A percentile compares a stretch with the other conserved stretches of the same genome.
These are phyloP conservation scores for Pulicaria dysenterica DNA, from an alignment of 129 eudicot genomes.

Conservation along the genomic window DNA sequence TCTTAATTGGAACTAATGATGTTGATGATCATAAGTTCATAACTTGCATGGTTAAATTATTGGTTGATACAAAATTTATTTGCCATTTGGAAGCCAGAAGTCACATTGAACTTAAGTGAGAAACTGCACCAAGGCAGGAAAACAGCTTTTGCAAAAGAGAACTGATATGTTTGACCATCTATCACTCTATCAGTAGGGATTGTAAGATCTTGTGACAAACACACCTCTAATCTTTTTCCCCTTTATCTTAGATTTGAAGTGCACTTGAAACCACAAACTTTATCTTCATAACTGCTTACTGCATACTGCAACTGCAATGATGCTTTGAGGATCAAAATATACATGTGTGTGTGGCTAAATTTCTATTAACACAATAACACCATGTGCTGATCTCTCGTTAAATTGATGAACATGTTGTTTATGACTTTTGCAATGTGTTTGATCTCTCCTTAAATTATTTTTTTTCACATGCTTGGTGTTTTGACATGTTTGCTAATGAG, in stretches of 20 bases:
- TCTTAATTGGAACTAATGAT: background rate
- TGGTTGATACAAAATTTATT: background rate
- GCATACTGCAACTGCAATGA: background rate
- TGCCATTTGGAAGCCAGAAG: background rate
- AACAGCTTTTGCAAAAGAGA: background rate
- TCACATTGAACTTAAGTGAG: background rate
- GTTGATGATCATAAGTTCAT: conserved; percentile 2
- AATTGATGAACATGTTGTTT: too few species aligned
- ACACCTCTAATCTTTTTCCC: background rate
- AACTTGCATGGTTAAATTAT: background rate
- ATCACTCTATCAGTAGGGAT: background rate
- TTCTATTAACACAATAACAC: too few species aligned
- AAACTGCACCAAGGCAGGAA: background rate
- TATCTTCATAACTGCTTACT: background rate
- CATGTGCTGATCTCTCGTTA: too few species aligned
- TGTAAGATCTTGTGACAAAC: conserved; percentile 2
- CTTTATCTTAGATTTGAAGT: conserved; percentile 2
- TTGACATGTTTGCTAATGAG: too few species aligned
- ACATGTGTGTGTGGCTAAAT: background rate
- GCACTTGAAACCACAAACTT: background rate
- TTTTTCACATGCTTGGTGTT: too few species aligned
- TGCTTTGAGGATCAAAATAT: background rate
- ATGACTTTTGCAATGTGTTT: too few species aligned
- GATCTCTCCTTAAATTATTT: too few species aligned
- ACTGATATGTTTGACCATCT: background rate